A percentile compares a stretch with the other conserved stretches of the same genome.
Conservation (phyloP, 169 alveolate genomes). For the Plasmodium malariae region DNA sequence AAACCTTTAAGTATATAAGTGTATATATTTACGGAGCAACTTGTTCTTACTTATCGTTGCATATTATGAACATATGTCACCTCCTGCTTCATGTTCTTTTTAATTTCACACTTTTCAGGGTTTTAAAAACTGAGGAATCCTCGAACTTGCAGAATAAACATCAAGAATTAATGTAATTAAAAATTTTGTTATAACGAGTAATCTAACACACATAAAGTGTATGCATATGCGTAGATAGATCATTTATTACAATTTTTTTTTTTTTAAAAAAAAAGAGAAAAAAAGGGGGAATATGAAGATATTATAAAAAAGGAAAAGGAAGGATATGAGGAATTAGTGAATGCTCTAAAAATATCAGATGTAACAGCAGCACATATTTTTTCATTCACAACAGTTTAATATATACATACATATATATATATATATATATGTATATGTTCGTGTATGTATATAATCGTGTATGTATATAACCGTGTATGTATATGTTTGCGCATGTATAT, state of each 20-base stretch:
- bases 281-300: not conserved
- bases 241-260: too few species aligned
- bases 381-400: not conserved
- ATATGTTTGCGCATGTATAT: not conserved
- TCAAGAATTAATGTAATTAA: constrained; percentile 39
- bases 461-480: not conserved
- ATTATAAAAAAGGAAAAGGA: constrained; percentile 26
- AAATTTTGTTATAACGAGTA: not conserved
- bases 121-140: constrained; percentile 75
- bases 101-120: constrained; percentile 28
- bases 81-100: not conserved
- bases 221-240: not conserved
- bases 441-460: not conserved
- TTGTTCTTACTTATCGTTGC: too few species aligned
- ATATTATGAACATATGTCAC: not conserved
- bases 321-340: constrained; percentile 23
- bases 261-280: too few species aligned
- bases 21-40: too few species aligned
- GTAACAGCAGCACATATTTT: constrained; percentile 3
- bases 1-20: not conserved
- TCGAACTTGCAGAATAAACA: constrained; percentile 47
- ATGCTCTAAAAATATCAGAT: constrained; percentile 30
- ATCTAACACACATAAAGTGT: not conserved
- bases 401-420: not conserved
- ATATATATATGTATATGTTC: not conserved